phyloP scores from a whole-genome alignment of 345 rosid genomes.

The Triadica sebifera region DNA sequence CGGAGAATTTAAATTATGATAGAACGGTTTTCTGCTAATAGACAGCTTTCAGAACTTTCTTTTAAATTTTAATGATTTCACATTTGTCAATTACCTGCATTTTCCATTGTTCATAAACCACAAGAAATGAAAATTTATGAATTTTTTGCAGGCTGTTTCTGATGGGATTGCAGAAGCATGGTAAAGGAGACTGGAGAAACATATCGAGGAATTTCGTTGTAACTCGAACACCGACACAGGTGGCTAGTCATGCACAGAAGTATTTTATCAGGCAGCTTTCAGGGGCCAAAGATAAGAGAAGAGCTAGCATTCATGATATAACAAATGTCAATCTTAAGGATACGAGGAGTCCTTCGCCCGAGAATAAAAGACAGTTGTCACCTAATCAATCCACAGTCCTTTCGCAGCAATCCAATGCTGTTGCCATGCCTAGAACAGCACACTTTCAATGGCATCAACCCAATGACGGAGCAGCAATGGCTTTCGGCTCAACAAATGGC shows the following conservation, averaged over 20 bases:
- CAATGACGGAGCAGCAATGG: slow-evolving; percentile 33
- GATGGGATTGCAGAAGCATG: slow-evolving; percentile 36
- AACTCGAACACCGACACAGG: slow-evolving; percentile 34
- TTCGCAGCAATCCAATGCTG: slow-evolving; percentile 33
- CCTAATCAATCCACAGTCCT: slow-evolving; percentile 38
- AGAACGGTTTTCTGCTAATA: background rate
- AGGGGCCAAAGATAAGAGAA: slow-evolving; percentile 31
- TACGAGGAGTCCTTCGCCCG: slow-evolving; percentile 49
- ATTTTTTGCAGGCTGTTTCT: slow-evolving; percentile 26
- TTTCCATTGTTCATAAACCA: background rate
- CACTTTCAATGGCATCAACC: slow-evolving; percentile 55
- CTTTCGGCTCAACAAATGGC: slow-evolving; percentile 39
- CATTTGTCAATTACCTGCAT: too few species aligned
- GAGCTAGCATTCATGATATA: slow-evolving; percentile 37
- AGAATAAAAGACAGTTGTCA: slow-evolving; percentile 32
- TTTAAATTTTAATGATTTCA: too few species aligned
- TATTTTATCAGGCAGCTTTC: slow-evolving; percentile 37
- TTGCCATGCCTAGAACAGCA: slow-evolving; percentile 31
- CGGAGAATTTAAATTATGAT: background rate
- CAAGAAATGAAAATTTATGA: background rate
- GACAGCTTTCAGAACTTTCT: too few species aligned
- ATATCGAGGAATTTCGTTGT: slow-evolving; percentile 32
- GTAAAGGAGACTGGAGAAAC: slow-evolving; percentile 39
- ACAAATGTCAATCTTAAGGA: slow-evolving; percentile 39
- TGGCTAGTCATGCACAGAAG: slow-evolving; percentile 38